Evolutionary conservation across 2,329 filamentous ascomycete genomes (phyloP), one percentile per base, ranked within the genome.

Genomic region (Akanthomyces lecanii): DNA sequence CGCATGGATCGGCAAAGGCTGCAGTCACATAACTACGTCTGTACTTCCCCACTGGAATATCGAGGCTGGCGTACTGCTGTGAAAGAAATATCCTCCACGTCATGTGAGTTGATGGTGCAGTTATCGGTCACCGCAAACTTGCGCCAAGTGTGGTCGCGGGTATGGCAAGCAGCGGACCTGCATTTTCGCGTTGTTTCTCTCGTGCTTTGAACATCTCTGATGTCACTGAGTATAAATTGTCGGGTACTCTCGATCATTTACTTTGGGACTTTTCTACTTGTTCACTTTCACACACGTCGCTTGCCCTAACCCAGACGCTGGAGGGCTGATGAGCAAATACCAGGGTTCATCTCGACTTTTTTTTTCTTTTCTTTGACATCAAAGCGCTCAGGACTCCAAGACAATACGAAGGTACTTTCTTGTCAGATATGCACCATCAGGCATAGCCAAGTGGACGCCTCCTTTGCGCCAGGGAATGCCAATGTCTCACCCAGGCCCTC

Each of bases 321-420:
- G 38, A 16, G 12, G 38, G 30, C 12, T 12, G 5, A 36, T n/a
- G 50, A 12, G 50, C 30, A n/a, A 53, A 36, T 36, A 5, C 53
- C 6, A 7, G 53, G 36, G 42, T 40, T 61, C 58, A n/a, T 61
- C 58, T 18, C n/a, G 53, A 61, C 36, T 36, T 25, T 61, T 7
- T 23, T 30, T 16, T 14, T 30, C 18, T 12, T 21, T 48, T 38
- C 52, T 51, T 33, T 36, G 18, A 6, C 23, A 52, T 57, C 45
- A 52, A 45, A 42, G 28, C 61, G 47, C 38, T 25, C 45, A 5
- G 10, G 8, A 21, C 7, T n/a, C 18, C 28, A 52, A 58, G 54
- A 63, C 61, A 63, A 63, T 63, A 57, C 61, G 21, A 28, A 52
- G 60, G 47, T 63, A 63, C 61, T 53, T 63, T 58, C 61, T 47